These are phyloP conservation scores for Sarocladiaceae sp. DNA, from an alignment of 2,329 filamentous ascomycete species.

Conservation along the genomic window DNA sequence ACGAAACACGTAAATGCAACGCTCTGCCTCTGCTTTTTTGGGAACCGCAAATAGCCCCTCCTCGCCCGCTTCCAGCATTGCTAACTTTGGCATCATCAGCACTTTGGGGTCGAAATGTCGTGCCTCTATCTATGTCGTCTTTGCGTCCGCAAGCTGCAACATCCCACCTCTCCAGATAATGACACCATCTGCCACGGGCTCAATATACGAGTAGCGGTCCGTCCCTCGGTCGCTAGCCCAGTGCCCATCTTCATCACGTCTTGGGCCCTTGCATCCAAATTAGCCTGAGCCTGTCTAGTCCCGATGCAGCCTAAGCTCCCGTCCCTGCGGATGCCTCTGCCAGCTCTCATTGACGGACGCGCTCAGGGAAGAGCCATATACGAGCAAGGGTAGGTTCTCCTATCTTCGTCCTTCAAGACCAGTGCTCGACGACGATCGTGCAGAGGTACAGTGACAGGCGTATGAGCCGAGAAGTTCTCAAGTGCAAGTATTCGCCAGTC, in stretches of 20 bases:
- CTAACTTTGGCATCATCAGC: background rate
- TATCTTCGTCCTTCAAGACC: too few relatives aligned
- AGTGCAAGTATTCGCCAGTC: too few relatives aligned
- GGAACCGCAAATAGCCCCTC: background rate
- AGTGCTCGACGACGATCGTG: too few relatives aligned
- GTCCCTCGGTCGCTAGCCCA: background rate
- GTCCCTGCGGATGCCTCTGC: background rate
- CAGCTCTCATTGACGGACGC: constrained; percentile 1
- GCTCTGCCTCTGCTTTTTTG: background rate
- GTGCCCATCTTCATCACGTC: background rate
- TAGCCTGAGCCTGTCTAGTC: constrained; percentile 3
- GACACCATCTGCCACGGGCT: background rate
- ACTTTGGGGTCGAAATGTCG: background rate
- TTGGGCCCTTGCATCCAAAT: constrained; percentile 3
- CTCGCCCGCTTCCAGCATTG: background rate
- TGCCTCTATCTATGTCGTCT: too few relatives aligned
- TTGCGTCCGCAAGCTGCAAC: background rate
- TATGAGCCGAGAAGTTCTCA: background rate
- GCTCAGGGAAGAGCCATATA: background rate
- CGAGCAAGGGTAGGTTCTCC: background rate
- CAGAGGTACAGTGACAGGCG: too few relatives aligned
- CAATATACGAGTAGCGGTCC: background rate
- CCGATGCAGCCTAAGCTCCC: constrained; percentile 8
- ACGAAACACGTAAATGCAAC: constrained; percentile 3
- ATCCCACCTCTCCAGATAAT: too few relatives aligned